phyloP scores from a whole-genome alignment of 2,329 filamentous ascomycete species.

The Monosporascus sp. region DNA sequence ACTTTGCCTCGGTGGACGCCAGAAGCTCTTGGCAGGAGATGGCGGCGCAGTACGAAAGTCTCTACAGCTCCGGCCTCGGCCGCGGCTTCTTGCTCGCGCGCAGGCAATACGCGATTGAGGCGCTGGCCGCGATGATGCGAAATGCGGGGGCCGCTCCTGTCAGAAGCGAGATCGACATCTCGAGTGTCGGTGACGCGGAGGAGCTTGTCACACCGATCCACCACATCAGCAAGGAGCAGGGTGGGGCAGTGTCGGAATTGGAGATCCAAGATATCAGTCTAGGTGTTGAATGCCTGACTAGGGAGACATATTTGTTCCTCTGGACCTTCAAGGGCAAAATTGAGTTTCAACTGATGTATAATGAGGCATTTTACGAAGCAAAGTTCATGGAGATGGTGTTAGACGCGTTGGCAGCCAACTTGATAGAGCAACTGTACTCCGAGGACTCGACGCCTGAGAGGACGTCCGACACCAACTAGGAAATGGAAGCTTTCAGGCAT shows the following conservation, averaged over 20 bases:
- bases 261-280: conserved; percentile 1
- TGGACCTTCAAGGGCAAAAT: conserved; percentile 1
- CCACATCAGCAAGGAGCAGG: not conserved
- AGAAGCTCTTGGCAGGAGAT: conserved; percentile 1
- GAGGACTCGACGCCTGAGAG: no score
- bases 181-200: not conserved
- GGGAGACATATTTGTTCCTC: not conserved
- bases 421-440: no score
- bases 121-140: not conserved
- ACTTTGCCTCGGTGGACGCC: conserved; percentile 1
- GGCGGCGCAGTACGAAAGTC: conserved; percentile 1
- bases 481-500: no score
- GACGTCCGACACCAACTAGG: no score
- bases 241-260: not conserved
- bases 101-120: conserved; percentile 1
- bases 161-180: conserved; percentile 1
- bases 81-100: not conserved
- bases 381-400: not conserved
- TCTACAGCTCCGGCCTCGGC: not conserved
- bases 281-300: not conserved
- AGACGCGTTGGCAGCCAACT: not conserved
- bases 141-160: not conserved
- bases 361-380: conserved; percentile 3
- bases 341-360: conserved; percentile 1
- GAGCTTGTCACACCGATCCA: not conserved